These are phyloP conservation scores for Lentithecium fluviatile DNA, from an alignment of 495 filamentous ascomycete species.

Conservation along the genomic window DNA sequence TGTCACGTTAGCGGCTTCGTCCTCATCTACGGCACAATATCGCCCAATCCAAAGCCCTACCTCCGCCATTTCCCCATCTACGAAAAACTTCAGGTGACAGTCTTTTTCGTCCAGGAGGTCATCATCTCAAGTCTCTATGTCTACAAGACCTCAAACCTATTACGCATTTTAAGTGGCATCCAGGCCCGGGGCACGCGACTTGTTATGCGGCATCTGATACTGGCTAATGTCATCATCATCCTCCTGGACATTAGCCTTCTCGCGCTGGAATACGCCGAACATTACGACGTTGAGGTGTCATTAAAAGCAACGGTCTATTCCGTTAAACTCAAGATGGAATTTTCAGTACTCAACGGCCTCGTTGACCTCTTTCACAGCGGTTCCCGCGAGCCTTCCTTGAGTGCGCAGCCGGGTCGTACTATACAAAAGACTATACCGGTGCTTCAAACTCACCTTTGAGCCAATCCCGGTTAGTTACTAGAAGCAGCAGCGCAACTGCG, in stretches of 20 bases:
- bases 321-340: constrained; percentile 34
- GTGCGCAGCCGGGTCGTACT: too few species aligned
- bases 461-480: too few species aligned
- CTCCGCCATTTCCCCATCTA: constrained; percentile 4
- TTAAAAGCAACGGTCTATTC: constrained; percentile 29
- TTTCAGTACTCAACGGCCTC: constrained; percentile 28
- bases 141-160: constrained; percentile 1
- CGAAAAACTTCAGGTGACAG: constrained; percentile 8
- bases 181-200: background rate
- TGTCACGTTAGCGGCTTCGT: background rate
- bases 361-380: constrained; percentile 7
- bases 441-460: too few species aligned
- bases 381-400: too few species aligned
- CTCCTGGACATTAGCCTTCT: constrained; percentile 25
- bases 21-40: background rate
- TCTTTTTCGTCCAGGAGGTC: constrained; percentile 20
- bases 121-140: constrained; percentile 17
- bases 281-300: constrained; percentile 14
- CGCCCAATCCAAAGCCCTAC: background rate
- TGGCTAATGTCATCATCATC: too few species aligned
- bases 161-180: background rate
- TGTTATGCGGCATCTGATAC: constrained; percentile 23
- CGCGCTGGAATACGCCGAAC: constrained; percentile 15
- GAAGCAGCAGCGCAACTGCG: too few species aligned
- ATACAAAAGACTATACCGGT: too few species aligned